These are phyloP conservation scores for Neurospora sp. DNA, from an alignment of 495 filamentous ascomycete genomes.

Conservation along the genomic window DNA sequence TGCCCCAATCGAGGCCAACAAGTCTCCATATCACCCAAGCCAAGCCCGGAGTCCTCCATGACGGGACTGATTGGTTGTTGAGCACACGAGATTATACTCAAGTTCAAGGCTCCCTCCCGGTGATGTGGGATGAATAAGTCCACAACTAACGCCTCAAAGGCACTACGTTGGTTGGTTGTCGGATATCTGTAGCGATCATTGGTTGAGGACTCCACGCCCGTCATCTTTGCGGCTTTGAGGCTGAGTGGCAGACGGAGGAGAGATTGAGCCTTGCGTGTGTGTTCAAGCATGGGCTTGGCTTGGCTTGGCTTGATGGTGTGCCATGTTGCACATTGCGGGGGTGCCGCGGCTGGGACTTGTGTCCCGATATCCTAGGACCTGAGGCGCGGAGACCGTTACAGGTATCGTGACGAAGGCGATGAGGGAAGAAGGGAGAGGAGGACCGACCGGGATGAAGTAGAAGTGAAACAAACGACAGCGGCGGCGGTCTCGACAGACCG, in stretches of 20 bases:
- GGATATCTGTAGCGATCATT: not conserved
- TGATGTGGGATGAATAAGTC: too few species aligned
- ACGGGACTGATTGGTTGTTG: too few species aligned
- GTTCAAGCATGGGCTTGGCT: not conserved
- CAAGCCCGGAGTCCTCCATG: too few species aligned
- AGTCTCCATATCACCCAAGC: too few species aligned
- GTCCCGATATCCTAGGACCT: not conserved
- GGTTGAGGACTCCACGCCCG: not conserved
- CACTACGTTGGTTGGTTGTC: not conserved
- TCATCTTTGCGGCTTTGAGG: not conserved
- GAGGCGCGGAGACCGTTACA: not conserved
- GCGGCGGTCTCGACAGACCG: not conserved
- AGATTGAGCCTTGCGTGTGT: not conserved
- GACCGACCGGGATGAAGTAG: not conserved
- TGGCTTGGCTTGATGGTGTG: not conserved
- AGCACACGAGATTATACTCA: too few species aligned
- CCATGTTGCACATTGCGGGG: not conserved
- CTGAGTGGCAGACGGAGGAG: not conserved
- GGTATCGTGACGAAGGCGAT: not conserved
- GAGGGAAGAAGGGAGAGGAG: not conserved
- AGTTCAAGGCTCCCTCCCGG: too few species aligned
- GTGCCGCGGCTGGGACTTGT: not conserved
- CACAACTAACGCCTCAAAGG: too few species aligned
- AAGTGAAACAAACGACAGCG: not conserved
- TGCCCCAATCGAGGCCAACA: too few species aligned